Conservation (phyloP, 768 basidiomycete species). For the Filobasidium wieringae region DNA sequence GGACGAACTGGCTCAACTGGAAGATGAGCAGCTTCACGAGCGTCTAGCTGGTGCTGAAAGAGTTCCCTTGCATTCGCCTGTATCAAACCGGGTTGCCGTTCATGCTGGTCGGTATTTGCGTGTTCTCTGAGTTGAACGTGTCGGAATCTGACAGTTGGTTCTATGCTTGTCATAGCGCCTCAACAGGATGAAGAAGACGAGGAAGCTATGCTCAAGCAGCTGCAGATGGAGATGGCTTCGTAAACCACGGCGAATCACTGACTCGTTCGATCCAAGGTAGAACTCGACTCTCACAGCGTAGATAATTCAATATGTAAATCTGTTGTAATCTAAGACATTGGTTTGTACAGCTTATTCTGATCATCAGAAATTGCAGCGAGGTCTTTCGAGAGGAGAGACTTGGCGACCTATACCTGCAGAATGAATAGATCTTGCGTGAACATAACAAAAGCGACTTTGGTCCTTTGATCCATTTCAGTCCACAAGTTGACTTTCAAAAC, state of each 20-base stretch:
- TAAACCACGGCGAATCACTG: too few species aligned
- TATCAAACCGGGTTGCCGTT: not conserved
- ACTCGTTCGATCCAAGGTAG: too few species aligned
- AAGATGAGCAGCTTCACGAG: slow-evolving; percentile 76
- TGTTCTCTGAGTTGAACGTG: not conserved
- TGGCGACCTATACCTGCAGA: too few species aligned
- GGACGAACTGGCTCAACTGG: slow-evolving; percentile 68
- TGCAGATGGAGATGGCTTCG: slow-evolving; percentile 55
- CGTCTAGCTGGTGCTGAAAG: slow-evolving; percentile 77
- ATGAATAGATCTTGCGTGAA: not conserved
- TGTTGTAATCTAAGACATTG: too few species aligned
- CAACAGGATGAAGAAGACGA: slow-evolving; percentile 78
- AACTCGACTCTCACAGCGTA: too few species aligned
- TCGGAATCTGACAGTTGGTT: not conserved
- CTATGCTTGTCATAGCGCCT: slow-evolving; percentile 9
- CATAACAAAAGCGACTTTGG: not conserved
- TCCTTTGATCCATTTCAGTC: too few species aligned
- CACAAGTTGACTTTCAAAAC: too few species aligned
- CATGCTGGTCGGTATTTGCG: not conserved
- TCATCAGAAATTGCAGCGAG: too few species aligned
- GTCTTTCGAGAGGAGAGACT: too few species aligned
- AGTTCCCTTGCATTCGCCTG: slow-evolving; percentile 74
- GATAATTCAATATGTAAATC: too few species aligned
- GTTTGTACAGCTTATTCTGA: too few species aligned
- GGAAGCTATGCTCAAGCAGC: slow-evolving; percentile 70